Evolutionary conservation across 495 filamentous ascomycete genomes (phyloP).

Genomic region (Melanomma pulvis-pyrius): DNA sequence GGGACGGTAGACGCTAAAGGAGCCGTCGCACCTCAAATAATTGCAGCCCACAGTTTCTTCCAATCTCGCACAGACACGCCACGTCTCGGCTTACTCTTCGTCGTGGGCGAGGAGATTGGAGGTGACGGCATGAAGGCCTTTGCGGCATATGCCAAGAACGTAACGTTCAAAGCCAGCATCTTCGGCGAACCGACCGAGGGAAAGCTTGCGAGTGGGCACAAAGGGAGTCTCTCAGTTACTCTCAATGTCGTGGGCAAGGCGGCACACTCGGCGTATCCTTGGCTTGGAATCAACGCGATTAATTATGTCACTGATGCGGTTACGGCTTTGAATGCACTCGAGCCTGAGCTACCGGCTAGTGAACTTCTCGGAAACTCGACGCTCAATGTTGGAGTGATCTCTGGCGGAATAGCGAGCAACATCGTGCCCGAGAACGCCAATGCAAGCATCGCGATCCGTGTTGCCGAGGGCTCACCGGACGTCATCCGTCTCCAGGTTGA

Average conservation of each 20-base stretch:
- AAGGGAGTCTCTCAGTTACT: conserved; percentile 70
- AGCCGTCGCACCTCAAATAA: conserved; percentile 75
- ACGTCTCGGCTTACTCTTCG: conserved; percentile 82
- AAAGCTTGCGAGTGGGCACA: conserved; percentile 86
- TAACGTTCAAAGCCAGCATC: conserved; percentile 67
- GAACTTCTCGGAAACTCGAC: conserved; percentile 83
- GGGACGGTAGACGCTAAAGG: conserved; percentile 91
- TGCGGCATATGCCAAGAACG: conserved; percentile 55
- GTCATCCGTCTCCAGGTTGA: conserved; percentile 59
- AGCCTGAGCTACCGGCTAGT: conserved; percentile 65
- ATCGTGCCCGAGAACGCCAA: conserved; percentile 76
- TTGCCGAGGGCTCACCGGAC: conserved; percentile 70
- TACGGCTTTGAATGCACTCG: conserved; percentile 60
- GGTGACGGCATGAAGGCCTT: conserved; percentile 79
- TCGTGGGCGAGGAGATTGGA: conserved; percentile 81
- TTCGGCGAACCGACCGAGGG: conserved; percentile 92
- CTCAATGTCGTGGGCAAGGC: conserved; percentile 73
- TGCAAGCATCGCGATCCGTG: conserved; percentile 68
- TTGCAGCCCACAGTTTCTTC: conserved; percentile 64
- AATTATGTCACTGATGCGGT: conserved; percentile 72
- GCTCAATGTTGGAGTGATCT: conserved; percentile 76
- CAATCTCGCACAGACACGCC: conserved; percentile 36
- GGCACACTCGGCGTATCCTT: conserved; percentile 87
- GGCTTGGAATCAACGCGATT: conserved; percentile 78
- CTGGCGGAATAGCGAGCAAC: conserved; percentile 84